A percentile compares a stretch with the other conserved stretches of the same genome.
Evolutionary conservation across 2,329 filamentous ascomycete genomes (phyloP).

Genomic region (Juglanconis juglandina): DNA sequence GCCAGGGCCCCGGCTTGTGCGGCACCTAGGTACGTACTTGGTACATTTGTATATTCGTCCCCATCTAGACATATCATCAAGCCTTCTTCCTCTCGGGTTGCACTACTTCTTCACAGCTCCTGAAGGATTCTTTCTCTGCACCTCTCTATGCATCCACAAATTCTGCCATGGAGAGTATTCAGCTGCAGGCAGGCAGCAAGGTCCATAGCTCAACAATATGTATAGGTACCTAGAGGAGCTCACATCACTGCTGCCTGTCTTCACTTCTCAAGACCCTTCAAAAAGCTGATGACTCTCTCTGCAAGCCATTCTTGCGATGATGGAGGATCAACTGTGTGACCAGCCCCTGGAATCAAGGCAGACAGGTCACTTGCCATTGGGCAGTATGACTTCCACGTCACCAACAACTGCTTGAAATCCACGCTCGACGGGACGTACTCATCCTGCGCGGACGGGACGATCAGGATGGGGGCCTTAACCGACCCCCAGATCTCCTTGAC

Average conservation of each 20-base stretch:
- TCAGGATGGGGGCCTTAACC: conserved; percentile 57
- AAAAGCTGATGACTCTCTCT: conserved; percentile 44
- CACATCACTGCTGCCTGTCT: neutral
- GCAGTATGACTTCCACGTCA: conserved; percentile 51
- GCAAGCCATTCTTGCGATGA: conserved; percentile 49
- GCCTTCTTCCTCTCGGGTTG: neutral
- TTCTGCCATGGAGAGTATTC: neutral
- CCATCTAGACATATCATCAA: neutral
- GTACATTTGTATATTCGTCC: neutral
- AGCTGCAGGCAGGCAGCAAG: neutral
- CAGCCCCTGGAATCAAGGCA: conserved; percentile 49
- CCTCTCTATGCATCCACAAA: neutral
- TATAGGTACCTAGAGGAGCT: neutral
- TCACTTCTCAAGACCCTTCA: conserved; percentile 28
- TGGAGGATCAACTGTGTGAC: conserved; percentile 46
- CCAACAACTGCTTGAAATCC: conserved; percentile 55
- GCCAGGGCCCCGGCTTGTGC: neutral
- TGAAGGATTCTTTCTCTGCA: neutral
- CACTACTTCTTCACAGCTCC: neutral
- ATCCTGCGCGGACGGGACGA: conserved; percentile 64
- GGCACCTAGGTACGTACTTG: neutral
- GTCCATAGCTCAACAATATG: neutral
- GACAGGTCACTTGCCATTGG: conserved; percentile 47
- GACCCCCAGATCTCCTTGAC: conserved; percentile 63
- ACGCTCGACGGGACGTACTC: conserved; percentile 59